Evolutionary conservation across 768 basidiomycete species (phyloP).

Genomic region (Mycena sanguinolenta): DNA sequence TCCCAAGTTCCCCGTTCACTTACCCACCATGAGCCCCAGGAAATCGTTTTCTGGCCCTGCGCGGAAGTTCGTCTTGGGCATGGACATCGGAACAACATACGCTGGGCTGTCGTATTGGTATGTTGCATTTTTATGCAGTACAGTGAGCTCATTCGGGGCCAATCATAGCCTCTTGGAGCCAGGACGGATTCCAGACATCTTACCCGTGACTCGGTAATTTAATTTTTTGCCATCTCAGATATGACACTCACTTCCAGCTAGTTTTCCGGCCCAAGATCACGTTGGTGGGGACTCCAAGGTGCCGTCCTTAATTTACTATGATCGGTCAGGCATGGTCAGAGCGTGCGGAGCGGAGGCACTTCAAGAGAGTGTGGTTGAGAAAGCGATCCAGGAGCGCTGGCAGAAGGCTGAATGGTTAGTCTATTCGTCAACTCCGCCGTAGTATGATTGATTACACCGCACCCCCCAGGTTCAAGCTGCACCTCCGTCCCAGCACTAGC

Average conservation of each 20-base stretch:
- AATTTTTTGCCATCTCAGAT: background rate
- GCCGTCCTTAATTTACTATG: slow-evolving; percentile 63
- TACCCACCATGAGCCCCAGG: slow-evolving; percentile 45
- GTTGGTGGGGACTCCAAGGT: slow-evolving; percentile 63
- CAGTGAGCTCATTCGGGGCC: slow-evolving; percentile 24
- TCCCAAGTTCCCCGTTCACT: background rate
- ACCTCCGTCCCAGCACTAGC: slow-evolving; percentile 48
- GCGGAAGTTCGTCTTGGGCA: slow-evolving; percentile 52
- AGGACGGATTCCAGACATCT: slow-evolving; percentile 16
- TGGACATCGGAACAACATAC: slow-evolving; percentile 58
- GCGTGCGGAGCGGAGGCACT: slow-evolving; percentile 62
- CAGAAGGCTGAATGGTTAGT: slow-evolving; percentile 60
- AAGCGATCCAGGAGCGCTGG: slow-evolving; percentile 60
- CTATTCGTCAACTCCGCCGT: slow-evolving; percentile 33
- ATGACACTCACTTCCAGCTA: slow-evolving; percentile 28
- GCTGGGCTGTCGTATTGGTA: slow-evolving; percentile 53
- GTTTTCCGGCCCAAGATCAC: slow-evolving; percentile 62
- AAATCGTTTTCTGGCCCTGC: slow-evolving; percentile 47
- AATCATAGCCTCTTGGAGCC: slow-evolving; percentile 33
- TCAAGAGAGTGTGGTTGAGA: slow-evolving; percentile 53
- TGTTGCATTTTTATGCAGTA: background rate
- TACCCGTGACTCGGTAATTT: slow-evolving; percentile 27
- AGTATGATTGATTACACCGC: background rate
- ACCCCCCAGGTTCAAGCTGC: slow-evolving; percentile 52
- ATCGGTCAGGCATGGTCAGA: slow-evolving; percentile 50